Conservation (phyloP, 176 grass and related monocot genomes). For the Chrysopogon serrulatus region DNA sequence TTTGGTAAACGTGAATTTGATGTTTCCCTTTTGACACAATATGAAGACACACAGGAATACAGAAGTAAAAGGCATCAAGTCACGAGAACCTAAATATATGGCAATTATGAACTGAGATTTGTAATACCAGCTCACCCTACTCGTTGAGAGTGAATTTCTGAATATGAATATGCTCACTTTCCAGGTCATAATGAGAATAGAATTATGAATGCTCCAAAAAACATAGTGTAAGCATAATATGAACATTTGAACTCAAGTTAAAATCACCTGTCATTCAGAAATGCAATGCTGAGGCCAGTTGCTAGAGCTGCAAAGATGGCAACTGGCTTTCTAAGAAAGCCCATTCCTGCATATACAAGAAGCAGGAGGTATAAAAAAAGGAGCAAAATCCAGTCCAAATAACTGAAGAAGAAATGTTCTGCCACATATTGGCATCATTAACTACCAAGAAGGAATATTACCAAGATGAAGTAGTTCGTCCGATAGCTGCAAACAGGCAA, state of each 20-base stretch:
- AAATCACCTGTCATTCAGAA: slow-evolving; percentile 68
- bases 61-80: neutral
- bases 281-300: slow-evolving; percentile 50
- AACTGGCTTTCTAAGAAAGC: slow-evolving; percentile 59
- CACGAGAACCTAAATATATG: neutral
- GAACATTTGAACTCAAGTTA: neutral
- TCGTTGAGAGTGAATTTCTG: no score
- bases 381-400: neutral
- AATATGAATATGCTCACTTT: neutral
- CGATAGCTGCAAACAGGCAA: slow-evolving; percentile 58
- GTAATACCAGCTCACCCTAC: neutral
- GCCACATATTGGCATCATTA: slow-evolving; percentile 11
- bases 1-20: neutral
- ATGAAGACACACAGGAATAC: neutral
- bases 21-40: neutral
- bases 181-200: neutral
- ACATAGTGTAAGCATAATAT: neutral
- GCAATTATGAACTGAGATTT: neutral
- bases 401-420: no score
- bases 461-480: slow-evolving; percentile 65
- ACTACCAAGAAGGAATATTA: slow-evolving; percentile 55
- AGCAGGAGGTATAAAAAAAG: neutral
- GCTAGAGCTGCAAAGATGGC: slow-evolving; percentile 52
- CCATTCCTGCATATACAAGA: slow-evolving; percentile 41
- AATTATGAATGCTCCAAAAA: neutral